phyloP scores from a whole-genome alignment of 306 rosid genomes.

The Vigna mungo region DNA sequence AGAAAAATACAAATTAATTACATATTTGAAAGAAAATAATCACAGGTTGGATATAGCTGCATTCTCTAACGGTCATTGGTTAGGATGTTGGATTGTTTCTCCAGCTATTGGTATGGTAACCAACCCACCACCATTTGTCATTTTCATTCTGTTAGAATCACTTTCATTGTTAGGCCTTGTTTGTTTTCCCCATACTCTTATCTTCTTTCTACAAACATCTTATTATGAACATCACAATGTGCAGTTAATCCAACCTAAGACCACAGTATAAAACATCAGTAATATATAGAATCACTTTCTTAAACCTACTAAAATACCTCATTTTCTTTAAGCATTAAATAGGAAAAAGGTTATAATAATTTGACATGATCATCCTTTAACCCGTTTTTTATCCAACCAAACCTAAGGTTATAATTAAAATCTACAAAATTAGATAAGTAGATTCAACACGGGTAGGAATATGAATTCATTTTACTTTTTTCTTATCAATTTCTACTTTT shows the following conservation, averaged over 20 bases:
- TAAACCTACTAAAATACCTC: too few relatives aligned
- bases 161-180: background rate
- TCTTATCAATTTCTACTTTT: background rate
- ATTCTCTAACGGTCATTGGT: background rate
- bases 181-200: background rate
- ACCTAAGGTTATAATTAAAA: too few relatives aligned
- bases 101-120: background rate
- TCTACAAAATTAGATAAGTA: too few relatives aligned
- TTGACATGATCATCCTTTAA: too few relatives aligned
- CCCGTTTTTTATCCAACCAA: too few relatives aligned
- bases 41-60: slow-evolving; percentile 12
- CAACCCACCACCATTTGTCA: background rate
- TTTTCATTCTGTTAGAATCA: slow-evolving; percentile 6
- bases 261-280: too few relatives aligned
- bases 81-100: slow-evolving; percentile 9
- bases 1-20: background rate
- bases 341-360: too few relatives aligned
- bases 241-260: background rate
- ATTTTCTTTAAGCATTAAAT: too few relatives aligned
- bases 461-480: too few relatives aligned
- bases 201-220: background rate
- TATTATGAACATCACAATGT: too few relatives aligned
- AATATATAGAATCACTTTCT: too few relatives aligned
- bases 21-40: background rate
- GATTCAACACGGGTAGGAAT: too few relatives aligned